Conservation (phyloP, 306 rosid genomes). For the Adenanthera pavonina region DNA sequence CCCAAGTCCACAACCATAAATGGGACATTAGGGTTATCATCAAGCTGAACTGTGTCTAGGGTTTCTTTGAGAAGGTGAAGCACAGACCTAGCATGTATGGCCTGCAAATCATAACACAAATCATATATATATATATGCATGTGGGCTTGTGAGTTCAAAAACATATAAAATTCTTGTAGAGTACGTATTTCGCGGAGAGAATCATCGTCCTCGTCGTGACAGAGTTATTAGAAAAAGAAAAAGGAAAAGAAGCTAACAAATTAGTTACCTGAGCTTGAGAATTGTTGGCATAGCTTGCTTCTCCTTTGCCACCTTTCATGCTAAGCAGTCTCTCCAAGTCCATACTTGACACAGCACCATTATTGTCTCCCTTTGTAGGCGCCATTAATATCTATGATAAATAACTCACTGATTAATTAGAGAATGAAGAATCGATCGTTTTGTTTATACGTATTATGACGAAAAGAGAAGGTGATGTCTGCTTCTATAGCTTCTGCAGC, state of each 20-base stretch:
- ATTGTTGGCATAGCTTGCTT: conserved; percentile 90
- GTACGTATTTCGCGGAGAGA: no score
- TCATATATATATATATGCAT: no score
- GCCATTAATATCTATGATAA: conserved; percentile 32
- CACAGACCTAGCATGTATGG: conserved; percentile 88
- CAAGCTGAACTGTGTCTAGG: conserved; percentile 67
- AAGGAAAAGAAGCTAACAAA: neutral
- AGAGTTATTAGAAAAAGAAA: neutral
- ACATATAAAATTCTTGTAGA: neutral
- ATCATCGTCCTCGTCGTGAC: no score
- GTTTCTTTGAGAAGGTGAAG: conserved; percentile 90
- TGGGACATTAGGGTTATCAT: conserved; percentile 53
- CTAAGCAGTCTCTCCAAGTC: conserved; percentile 79
- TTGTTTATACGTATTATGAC: conserved; percentile 29
- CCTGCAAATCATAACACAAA: conserved; percentile 51
- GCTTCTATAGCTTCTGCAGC: neutral
- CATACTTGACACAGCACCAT: conserved; percentile 75
- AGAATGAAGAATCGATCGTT: no score
- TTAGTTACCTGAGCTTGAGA: conserved; percentile 82
- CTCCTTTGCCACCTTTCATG: conserved; percentile 99
- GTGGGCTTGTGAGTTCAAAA: neutral
- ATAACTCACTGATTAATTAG: no score
- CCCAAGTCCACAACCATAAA: conserved; percentile 91
- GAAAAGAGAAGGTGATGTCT: neutral
- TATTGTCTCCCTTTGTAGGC: conserved; percentile 64